These are phyloP conservation scores for Carpinus viminea DNA, from an alignment of 306 rosid genomes.

Conservation along the genomic window DNA sequence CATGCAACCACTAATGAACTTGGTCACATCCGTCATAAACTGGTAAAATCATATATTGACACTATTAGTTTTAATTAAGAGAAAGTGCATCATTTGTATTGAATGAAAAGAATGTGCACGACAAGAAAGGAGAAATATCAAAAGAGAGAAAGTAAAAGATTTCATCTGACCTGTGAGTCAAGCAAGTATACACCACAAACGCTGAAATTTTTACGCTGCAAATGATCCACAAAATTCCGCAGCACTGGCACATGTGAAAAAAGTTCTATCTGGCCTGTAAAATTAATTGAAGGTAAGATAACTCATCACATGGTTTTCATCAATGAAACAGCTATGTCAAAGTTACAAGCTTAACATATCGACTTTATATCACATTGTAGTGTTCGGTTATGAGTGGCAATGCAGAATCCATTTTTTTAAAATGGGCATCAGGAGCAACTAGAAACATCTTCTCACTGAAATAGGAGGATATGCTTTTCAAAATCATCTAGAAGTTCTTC, in stretches of 20 bases:
- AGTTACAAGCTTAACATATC: not conserved
- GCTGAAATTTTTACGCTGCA: conserved; percentile 68
- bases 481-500: not conserved
- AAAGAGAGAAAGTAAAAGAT: conserved; percentile 7
- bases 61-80: conserved; percentile 16
- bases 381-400: not conserved
- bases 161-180: conserved; percentile 79
- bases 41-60: conserved; percentile 26
- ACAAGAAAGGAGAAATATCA: conserved; percentile 1
- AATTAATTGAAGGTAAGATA: conserved; percentile 20
- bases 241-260: conserved; percentile 88
- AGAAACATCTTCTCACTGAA: not conserved
- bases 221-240: conserved; percentile 82
- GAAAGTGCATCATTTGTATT: not conserved
- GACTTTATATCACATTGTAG: not conserved
- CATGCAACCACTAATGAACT: conserved; percentile 97
- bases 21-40: conserved; percentile 89
- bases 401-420: not conserved
- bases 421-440: not conserved
- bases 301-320: not conserved
- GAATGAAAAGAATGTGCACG: conserved; percentile 7
- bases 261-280: conserved; percentile 90
- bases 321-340: not conserved
- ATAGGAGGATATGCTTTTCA: not conserved
- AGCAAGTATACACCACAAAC: conserved; percentile 89